phyloP scores from a whole-genome alignment of 1,284 basidiomycete genomes.

The Sporisorium graminicola region DNA sequence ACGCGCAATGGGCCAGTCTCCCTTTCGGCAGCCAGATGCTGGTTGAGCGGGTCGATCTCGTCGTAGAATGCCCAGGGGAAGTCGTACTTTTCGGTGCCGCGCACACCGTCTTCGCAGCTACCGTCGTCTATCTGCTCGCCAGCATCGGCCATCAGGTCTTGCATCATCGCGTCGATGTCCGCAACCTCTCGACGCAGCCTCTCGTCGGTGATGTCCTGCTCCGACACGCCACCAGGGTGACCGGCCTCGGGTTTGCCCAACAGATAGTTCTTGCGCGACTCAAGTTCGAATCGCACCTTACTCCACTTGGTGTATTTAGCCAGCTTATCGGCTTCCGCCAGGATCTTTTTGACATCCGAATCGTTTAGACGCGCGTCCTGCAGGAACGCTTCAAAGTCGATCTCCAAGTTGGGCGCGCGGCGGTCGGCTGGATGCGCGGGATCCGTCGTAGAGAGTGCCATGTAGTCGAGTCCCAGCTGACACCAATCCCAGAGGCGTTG shows the following conservation, averaged over 20 bases:
- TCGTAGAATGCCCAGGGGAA: constrained; percentile 65
- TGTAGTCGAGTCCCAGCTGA: constrained; percentile 63
- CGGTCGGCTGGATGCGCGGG: constrained; percentile 64
- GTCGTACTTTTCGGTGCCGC: constrained; percentile 61
- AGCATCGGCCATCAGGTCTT: constrained; percentile 54
- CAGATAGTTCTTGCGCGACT: constrained; percentile 63
- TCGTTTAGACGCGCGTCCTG: constrained; percentile 62
- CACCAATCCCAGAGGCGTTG: constrained; percentile 63
- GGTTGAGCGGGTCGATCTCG: constrained; percentile 58
- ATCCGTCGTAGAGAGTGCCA: constrained; percentile 66
- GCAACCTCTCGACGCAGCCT: constrained; percentile 50
- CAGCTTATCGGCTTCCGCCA: constrained; percentile 59
- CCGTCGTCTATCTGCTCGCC: constrained; percentile 60
- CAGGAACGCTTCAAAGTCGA: constrained; percentile 67
- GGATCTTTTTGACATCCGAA: constrained; percentile 58
- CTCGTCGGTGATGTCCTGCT: constrained; percentile 39
- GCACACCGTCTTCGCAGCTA: constrained; percentile 51
- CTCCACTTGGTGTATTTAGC: constrained; percentile 59
- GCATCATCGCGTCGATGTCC: constrained; percentile 60
- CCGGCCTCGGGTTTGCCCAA: constrained; percentile 55
- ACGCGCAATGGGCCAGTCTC: constrained; percentile 32
- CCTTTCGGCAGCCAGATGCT: constrained; percentile 38
- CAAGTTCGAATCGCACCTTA: constrained; percentile 68
- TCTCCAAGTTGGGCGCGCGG: constrained; percentile 60
- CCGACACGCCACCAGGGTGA: constrained; percentile 47